These are phyloP conservation scores for Cardiospermum halicacabum DNA, from an alignment of 345 rosid species.

Conservation along the genomic window DNA sequence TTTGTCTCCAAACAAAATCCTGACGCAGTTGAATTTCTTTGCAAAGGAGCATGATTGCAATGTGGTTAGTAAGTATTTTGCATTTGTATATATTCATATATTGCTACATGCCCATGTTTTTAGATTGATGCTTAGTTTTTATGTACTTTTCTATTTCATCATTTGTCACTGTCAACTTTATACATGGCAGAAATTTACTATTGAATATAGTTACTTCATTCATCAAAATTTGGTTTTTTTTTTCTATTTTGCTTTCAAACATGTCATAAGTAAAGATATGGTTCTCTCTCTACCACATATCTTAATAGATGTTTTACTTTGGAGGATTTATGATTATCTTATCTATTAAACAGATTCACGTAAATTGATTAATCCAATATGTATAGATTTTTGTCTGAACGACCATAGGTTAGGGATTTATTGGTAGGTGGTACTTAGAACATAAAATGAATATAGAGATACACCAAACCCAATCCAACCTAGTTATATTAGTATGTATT, in stretches of 20 bases:
- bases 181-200: neutral
- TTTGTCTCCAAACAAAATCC: too few relatives aligned
- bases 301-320: neutral
- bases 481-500: too few relatives aligned
- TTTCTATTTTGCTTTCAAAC: neutral
- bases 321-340: neutral
- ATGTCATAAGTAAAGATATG: neutral
- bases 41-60: conserved; percentile 95
- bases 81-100: neutral
- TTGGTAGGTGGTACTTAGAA: too few relatives aligned
- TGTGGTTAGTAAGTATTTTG: neutral
- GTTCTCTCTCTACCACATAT: neutral
- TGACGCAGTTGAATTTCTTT: too few relatives aligned
- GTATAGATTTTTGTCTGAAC: too few relatives aligned
- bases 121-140: too few relatives aligned
- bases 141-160: too few relatives aligned
- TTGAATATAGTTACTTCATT: neutral
- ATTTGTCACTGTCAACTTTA: neutral
- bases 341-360: neutral
- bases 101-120: neutral
- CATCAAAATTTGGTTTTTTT: neutral
- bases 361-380: neutral
- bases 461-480: too few relatives aligned
- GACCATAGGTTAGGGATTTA: too few relatives aligned
- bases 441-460: too few relatives aligned